phyloP scores from a whole-genome alignment of 176 grass and related monocot species.

The Saccharum officinarum region DNA sequence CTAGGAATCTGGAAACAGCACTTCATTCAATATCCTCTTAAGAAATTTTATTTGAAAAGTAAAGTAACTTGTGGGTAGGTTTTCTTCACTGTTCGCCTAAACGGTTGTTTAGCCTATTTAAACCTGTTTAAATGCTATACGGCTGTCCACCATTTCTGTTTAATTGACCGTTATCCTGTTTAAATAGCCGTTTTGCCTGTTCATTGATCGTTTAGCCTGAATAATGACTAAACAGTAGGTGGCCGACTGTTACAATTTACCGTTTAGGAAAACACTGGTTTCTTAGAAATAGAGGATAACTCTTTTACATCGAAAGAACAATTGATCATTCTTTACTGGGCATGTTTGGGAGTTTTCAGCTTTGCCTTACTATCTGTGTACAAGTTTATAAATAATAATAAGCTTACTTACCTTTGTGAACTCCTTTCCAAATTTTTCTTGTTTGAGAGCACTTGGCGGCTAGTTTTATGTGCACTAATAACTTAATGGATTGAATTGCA shows the following conservation, averaged over 20 bases:
- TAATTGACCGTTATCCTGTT: not conserved
- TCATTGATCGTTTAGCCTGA: not conserved
- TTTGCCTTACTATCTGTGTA: constrained; percentile 10
- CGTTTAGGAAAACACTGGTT: not conserved
- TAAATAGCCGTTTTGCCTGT: not conserved
- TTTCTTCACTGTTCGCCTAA: not conserved
- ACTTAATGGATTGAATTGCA: constrained; percentile 37
- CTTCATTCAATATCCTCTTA: not conserved
- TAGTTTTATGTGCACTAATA: constrained; percentile 28
- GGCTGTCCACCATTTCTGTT: not conserved
- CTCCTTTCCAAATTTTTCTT: constrained; percentile 7
- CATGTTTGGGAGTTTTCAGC: not conserved
- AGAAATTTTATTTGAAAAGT: not conserved
- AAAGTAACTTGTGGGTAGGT: not conserved
- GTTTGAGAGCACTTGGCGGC: not conserved
- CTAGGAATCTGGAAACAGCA: not conserved
- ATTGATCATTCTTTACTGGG: not conserved
- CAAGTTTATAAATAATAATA: constrained; percentile 9
- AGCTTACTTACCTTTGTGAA: constrained; percentile 14
- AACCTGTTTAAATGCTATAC: not conserved
- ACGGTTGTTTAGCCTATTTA: not conserved
- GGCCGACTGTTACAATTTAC: not conserved
- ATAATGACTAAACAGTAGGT: not conserved
- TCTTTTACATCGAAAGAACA: not conserved
- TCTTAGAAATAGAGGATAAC: not conserved